Evolutionary conservation across 2,329 filamentous ascomycete genomes (phyloP), one percentile per base, ranked within the genome.

Genomic region (Juglanconis sp.): DNA sequence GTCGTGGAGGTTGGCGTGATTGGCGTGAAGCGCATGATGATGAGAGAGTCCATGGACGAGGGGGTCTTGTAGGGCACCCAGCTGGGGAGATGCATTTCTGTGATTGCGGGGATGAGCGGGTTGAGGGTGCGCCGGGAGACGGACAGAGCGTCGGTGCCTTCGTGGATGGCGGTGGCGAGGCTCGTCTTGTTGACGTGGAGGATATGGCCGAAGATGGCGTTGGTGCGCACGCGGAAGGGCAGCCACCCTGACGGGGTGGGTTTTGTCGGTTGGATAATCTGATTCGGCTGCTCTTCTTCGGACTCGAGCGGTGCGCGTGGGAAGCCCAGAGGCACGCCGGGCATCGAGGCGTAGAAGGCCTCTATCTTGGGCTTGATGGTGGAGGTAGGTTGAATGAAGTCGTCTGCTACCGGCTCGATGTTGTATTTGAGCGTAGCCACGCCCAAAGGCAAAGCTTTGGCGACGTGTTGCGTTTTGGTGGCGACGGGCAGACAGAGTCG

Each of bases 141-240:
- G 24, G 50, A 42, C 36, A 64, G 60, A 42, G 65, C 38, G 53
- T 9, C 65, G 34, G 46, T 51, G 34, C 52, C 31, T 36, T 50
- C 34, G 6, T 51, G 13, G 8, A 59, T 56, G 10, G 59, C 65
- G 61, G 50, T 34, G n/a, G 30, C 60, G 53, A 40, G 71, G 67
- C 30, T 65, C 55, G 5, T 57, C 24, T 35, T 10, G n/a, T 56
- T 36, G 13, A 58, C 53, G 61, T 80, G 78, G 0, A 86, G 74
- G 38, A 85, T 63, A 56, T 82, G 78, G 17, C 83, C 83, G 65
- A 86, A 86, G 3, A 74, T 72, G 10, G 81, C 81, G 46, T 11
- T 57, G 17, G 62, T 64, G n/a, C 48, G 42, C 49, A 56, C 53
- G 36, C 30, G 48, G 51, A 61, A 61, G 7, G 61, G 61, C 30